These are phyloP conservation scores for Linderniella brevidens DNA, from an alignment of 257 asterid genomes.

Conservation along the genomic window DNA sequence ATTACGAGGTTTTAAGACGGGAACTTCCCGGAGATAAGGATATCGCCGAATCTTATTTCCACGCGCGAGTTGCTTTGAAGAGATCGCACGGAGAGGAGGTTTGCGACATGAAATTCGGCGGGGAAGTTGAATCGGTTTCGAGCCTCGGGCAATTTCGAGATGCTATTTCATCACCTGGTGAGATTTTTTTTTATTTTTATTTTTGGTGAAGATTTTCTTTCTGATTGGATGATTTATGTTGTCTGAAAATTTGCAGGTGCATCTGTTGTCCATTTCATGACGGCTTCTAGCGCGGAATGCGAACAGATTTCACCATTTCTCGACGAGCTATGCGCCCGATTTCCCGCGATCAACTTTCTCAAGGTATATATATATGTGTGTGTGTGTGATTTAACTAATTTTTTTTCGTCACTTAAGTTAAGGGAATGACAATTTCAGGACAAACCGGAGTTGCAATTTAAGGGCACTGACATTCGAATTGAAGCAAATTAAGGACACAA, in stretches of 20 bases:
- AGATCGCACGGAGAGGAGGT: conserved; percentile 78
- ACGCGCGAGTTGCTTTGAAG: conserved; percentile 56
- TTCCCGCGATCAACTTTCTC: conserved; percentile 57
- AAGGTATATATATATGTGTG: conserved; percentile 40
- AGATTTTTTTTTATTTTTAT: conserved; percentile 1
- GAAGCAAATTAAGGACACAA: no score
- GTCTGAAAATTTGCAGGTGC: conserved; percentile 39
- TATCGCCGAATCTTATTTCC: conserved; percentile 65
- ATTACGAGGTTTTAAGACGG: conserved; percentile 54
- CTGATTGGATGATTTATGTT: conserved; percentile 6
- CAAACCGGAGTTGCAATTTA: no score
- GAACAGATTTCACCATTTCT: conserved; percentile 44
- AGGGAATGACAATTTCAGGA: no score
- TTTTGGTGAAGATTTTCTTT: no score
- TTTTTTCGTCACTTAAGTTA: no score
- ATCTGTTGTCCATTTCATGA: conserved; percentile 55
- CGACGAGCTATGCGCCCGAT: conserved; percentile 46
- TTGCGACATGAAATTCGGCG: conserved; percentile 63
- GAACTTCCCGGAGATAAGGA: conserved; percentile 56
- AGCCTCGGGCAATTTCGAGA: conserved; percentile 66
- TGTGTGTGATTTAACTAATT: no score
- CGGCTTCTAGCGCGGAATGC: conserved; percentile 31
- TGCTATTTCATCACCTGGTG: conserved; percentile 64
- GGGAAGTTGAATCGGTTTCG: conserved; percentile 54
- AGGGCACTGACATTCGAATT: no score